A percentile compares a stretch with the other conserved stretches of the same genome.
These are phyloP conservation scores for Syzygium syzygioides DNA, from an alignment of 441 rosid species.

Conservation along the genomic window DNA sequence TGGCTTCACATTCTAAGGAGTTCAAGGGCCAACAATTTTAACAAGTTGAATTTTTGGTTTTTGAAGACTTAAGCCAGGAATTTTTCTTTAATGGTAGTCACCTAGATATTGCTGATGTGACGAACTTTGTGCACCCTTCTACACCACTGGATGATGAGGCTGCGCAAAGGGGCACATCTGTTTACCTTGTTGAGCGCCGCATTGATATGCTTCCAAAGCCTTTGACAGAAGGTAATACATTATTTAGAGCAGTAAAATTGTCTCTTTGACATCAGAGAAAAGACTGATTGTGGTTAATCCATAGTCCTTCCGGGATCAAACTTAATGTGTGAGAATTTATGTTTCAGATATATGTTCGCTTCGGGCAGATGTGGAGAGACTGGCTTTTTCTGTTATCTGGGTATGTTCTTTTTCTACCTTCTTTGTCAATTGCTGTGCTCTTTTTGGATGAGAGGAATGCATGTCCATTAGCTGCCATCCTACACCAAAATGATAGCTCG, in stretches of 20 bases:
- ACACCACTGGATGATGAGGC: constrained; percentile 98
- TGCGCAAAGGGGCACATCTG: constrained; percentile 96
- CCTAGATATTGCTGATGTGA: constrained; percentile 98
- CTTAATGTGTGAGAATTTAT: constrained; percentile 12
- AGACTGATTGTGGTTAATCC: not conserved
- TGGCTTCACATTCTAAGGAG: not conserved
- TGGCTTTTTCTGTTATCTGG: constrained; percentile 98
- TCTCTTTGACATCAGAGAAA: not conserved
- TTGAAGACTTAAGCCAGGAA: not conserved
- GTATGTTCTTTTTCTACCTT: constrained; percentile 36
- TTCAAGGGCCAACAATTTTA: not conserved
- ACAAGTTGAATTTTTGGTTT: not conserved
- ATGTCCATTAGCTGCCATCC: not conserved
- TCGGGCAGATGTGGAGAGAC: constrained; percentile 96
- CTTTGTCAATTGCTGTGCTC: not conserved
- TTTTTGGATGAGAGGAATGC: not conserved
- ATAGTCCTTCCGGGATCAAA: not conserved
- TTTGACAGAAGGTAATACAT: constrained; percentile 76
- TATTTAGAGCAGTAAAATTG: not conserved
- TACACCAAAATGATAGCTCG: not conserved
- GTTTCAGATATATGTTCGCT: constrained; percentile 92
- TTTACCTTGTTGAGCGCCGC: constrained; percentile 98
- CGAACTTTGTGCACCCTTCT: constrained; percentile 88
- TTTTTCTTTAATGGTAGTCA: constrained; percentile 34
- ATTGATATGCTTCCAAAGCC: constrained; percentile 99